These are phyloP conservation scores for Trichosporon asahii DNA, from an alignment of 1,284 basidiomycete genomes.

Conservation along the genomic window DNA sequence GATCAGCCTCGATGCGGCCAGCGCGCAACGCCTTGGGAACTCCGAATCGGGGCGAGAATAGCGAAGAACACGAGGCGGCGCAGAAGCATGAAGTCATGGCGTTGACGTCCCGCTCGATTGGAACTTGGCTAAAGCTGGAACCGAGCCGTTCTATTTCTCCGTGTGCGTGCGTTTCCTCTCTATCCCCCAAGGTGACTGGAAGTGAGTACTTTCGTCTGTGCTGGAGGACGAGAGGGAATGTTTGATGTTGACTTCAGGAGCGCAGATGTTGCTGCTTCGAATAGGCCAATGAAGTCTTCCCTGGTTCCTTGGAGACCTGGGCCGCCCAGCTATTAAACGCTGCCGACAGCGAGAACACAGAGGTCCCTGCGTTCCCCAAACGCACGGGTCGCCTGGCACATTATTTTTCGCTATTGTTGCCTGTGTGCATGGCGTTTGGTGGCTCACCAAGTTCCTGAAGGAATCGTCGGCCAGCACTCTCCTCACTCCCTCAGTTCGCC, in stretches of 20 bases:
- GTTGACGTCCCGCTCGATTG: neutral
- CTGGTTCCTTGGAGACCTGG: neutral
- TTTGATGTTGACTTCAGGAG: neutral
- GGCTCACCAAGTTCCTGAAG: neutral
- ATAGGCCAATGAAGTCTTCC: neutral
- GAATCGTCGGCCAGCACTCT: neutral
- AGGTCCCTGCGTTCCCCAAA: neutral
- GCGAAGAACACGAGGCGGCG: conserved; percentile 3
- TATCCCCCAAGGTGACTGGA: neutral
- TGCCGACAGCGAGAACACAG: neutral
- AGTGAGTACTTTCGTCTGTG: neutral
- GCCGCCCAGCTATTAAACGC: neutral
- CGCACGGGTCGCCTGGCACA: conserved; percentile 4
- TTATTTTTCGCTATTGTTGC: neutral
- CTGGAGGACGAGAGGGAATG: neutral
- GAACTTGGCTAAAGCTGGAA: neutral
- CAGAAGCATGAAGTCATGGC: conserved; percentile 1
- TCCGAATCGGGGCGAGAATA: neutral
- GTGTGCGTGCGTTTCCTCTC: neutral
- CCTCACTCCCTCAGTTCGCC: neutral
- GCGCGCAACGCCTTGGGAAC: neutral
- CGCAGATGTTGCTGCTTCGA: neutral
- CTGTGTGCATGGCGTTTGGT: conserved; percentile 2
- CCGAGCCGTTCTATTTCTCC: neutral
- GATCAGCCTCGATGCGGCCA: neutral